These are phyloP conservation scores for Imleria badia DNA, from an alignment of 768 basidiomycete species.

Conservation along the genomic window DNA sequence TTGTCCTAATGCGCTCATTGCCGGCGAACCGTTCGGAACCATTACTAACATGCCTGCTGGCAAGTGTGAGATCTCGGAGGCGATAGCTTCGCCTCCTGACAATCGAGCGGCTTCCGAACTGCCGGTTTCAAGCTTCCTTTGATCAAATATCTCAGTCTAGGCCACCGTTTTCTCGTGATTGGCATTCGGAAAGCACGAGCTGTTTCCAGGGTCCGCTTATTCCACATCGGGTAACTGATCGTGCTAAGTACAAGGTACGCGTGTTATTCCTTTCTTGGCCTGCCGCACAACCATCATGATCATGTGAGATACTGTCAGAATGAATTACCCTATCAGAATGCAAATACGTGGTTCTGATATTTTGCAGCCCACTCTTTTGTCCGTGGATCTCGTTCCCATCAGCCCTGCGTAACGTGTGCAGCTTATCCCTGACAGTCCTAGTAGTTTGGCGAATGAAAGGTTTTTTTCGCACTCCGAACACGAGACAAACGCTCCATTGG, in stretches of 20 bases:
- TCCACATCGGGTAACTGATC: conserved; percentile 25
- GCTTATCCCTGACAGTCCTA: conserved; percentile 6
- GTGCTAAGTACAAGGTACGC: conserved; percentile 24
- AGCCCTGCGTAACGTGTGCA: conserved; percentile 15
- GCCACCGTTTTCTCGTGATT: conserved; percentile 28
- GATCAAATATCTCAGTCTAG: conserved; percentile 30
- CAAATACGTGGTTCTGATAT: conserved; percentile 22
- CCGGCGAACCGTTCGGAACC: conserved; percentile 29
- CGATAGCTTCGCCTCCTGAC: conserved; percentile 33
- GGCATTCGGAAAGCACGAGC: conserved; percentile 17
- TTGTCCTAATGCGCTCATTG: conserved; percentile 24
- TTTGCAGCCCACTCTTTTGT: conserved; percentile 15
- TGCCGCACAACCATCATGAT: conserved; percentile 3
- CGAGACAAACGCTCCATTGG: background rate
- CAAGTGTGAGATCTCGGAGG: conserved; percentile 34
- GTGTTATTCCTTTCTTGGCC: conserved; percentile 22
- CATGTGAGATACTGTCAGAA: conserved; percentile 17
- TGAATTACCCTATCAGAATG: conserved; percentile 27
- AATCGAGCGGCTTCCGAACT: conserved; percentile 32
- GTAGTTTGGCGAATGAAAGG: conserved; percentile 10
- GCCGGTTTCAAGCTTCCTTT: conserved; percentile 30
- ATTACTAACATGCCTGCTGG: conserved; percentile 33
- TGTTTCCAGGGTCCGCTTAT: conserved; percentile 36
- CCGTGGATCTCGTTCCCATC: conserved; percentile 29
- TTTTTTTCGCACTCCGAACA: conserved; percentile 15